Conservation (phyloP, 1,284 basidiomycete species). For the Fomitopsis betulina region DNA sequence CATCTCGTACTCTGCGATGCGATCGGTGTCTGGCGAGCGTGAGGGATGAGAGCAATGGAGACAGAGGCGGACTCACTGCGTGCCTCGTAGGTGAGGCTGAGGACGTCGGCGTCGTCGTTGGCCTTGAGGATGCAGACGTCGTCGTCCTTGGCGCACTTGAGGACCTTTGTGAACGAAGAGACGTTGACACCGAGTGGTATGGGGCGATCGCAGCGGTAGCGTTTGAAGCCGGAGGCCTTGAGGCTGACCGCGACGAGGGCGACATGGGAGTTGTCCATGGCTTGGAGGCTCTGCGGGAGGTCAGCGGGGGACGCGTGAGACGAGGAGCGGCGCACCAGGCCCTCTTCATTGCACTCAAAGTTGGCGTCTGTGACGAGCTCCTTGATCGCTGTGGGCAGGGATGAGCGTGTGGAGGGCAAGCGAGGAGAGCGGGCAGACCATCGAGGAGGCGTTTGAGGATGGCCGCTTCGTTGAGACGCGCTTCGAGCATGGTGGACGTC, state of each 20-base stretch:
- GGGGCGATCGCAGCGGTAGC: slow-evolving; percentile 93
- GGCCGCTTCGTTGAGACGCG: slow-evolving; percentile 78
- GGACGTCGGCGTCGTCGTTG: slow-evolving; percentile 85
- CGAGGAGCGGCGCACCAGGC: slow-evolving; percentile 59
- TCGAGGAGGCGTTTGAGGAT: slow-evolving; percentile 86
- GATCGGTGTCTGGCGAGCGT: slow-evolving; percentile 69
- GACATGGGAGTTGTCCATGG: slow-evolving; percentile 99
- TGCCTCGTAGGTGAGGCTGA: slow-evolving; percentile 90
- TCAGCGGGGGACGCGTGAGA: neutral
- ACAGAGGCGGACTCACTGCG: slow-evolving; percentile 56
- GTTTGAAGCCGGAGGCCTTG: slow-evolving; percentile 74
- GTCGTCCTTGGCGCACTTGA: slow-evolving; percentile 97
- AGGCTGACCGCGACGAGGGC: slow-evolving; percentile 89
- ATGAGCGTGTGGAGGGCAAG: slow-evolving; percentile 9
- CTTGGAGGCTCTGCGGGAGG: slow-evolving; percentile 71
- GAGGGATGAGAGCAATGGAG: slow-evolving; percentile 6
- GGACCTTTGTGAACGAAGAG: slow-evolving; percentile 87
- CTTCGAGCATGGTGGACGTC: slow-evolving; percentile 75
- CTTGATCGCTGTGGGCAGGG: slow-evolving; percentile 73
- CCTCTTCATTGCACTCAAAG: slow-evolving; percentile 97
- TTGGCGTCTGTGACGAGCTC: slow-evolving; percentile 98
- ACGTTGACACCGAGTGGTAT: slow-evolving; percentile 94
- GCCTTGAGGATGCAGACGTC: slow-evolving; percentile 93
- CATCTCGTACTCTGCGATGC: slow-evolving; percentile 98
- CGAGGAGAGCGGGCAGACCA: slow-evolving; percentile 43